Conservation (phyloP, 805 yeast genomes). For the Saccharomycopsis oosterbeekiorum region DNA sequence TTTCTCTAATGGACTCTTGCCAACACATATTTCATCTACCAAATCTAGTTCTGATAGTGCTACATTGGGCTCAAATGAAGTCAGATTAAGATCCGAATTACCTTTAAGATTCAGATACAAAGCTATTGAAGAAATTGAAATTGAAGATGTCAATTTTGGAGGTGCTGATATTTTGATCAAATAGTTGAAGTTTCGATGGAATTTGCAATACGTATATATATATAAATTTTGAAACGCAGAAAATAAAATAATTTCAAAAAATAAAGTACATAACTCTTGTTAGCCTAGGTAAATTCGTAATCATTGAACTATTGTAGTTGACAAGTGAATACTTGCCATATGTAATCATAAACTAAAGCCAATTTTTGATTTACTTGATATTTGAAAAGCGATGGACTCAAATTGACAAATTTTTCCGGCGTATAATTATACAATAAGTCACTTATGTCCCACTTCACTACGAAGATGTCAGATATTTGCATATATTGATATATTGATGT, state of each 20-base stretch:
- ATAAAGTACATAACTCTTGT: no score
- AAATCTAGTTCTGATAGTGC: background rate
- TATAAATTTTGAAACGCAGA: background rate
- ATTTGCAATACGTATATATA: background rate
- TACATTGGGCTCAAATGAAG: background rate
- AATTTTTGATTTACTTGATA: no score
- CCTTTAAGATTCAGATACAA: slow-evolving; percentile 68
- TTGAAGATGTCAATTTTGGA: slow-evolving; percentile 69
- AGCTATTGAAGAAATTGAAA: slow-evolving; percentile 54
- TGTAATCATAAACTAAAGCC: no score
- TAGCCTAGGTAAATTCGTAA: no score
- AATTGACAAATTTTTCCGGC: no score
- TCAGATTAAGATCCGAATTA: slow-evolving; percentile 38
- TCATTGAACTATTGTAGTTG: no score
- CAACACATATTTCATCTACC: slow-evolving; percentile 21
- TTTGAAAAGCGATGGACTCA: no score
- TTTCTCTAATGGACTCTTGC: slow-evolving; percentile 35
- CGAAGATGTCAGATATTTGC: background rate
- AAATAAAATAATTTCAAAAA: no score
- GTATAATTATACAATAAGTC: no score
- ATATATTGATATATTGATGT: background rate
- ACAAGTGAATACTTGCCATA: no score
- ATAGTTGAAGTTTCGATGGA: background rate
- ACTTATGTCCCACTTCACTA: no score
- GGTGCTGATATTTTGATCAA: slow-evolving; percentile 50